Base-by-base conservation (phyloP, 768 basidiomycete species). In the Galerina marginata region DNA sequence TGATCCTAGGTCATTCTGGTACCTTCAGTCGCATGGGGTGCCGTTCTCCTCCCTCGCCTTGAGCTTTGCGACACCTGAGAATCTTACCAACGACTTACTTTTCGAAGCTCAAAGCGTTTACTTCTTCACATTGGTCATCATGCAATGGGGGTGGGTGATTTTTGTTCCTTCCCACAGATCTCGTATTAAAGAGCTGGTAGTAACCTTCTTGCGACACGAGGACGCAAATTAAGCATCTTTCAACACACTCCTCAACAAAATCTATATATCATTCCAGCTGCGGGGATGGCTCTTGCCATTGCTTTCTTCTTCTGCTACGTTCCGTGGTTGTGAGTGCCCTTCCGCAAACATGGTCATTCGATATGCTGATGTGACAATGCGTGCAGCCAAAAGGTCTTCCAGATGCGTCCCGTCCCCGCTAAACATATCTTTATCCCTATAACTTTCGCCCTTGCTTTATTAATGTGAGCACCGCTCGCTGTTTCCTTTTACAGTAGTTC, bases 121-220 rank as follows among this genome's bases (percentile, higher is more conserved):
- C 59, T 81, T 79, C 69, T 79, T 81, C 67, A 79, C 81, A 15
- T 71, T 86, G 6, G 77, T 85, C 39, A 73, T 85, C 54, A 86
- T 86, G 83, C 87, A 88, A 72, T 86, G 81, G 79, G 83, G 71
- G 70, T 70, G 42, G 43, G 66, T 50, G 26, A 25, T 26, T 6
- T 33, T 23, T 26, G 42, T 25, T 4, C 10, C 26, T 36, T 33
- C 23, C 23, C 6, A 16, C 4, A 23, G 12, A 15, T 26, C 20
- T 36, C 15, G 43, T 25, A 39, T 29, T 44, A 23, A 36, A 9
- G 25, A 61, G 9, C 14, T 52, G 23, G 1, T 42, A 73, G 83
- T 39, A 86, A 85, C 63, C 74, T 88, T 7, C 75, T 88, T 16
- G 75, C 85, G 0, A 83, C 84, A 0, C 81, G 87, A 20, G 83